A percentile compares a stretch with the other conserved stretches of the same genome.
Evolutionary conservation across 768 basidiomycete genomes (phyloP).

Genomic region (Hygrophorus russula): DNA sequence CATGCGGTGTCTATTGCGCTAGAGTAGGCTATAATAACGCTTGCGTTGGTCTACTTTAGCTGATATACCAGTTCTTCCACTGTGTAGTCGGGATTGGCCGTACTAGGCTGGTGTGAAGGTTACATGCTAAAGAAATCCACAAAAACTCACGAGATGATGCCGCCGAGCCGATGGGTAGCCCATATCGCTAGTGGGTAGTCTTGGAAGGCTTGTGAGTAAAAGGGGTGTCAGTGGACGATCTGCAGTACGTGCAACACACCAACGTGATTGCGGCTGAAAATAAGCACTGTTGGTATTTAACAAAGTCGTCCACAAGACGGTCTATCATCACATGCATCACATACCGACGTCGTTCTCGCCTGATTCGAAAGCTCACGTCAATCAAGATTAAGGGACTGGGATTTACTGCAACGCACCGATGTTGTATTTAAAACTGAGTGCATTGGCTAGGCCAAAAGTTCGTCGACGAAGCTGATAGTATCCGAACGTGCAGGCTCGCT

Average conservation of each 20-base stretch:
- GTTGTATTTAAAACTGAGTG: constrained; percentile 26
- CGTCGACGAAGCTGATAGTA: constrained; percentile 29
- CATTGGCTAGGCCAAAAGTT: constrained; percentile 36
- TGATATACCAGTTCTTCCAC: constrained; percentile 6
- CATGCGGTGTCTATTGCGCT: constrained; percentile 30
- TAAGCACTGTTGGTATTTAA: no score
- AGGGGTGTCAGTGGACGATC: not conserved
- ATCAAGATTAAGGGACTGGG: not conserved
- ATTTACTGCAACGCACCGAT: constrained; percentile 22
- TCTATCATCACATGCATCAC: constrained; percentile 9
- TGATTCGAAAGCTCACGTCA: constrained; percentile 13
- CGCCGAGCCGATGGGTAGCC: constrained; percentile 16
- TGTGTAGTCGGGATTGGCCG: constrained; percentile 7
- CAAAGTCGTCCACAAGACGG: constrained; percentile 37
- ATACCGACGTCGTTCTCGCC: constrained; percentile 41
- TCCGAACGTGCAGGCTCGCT: no score
- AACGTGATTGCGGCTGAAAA: constrained; percentile 59
- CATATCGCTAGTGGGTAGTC: constrained; percentile 46
- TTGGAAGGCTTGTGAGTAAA: constrained; percentile 11
- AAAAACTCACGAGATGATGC: constrained; percentile 9
- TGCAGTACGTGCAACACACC: constrained; percentile 28
- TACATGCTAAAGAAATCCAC: constrained; percentile 18
- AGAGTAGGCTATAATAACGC: constrained; percentile 37
- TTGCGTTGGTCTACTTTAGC: constrained; percentile 10
- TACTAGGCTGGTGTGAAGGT: constrained; percentile 1